A percentile compares a stretch with the other conserved stretches of the same genome.
phyloP scores from a whole-genome alignment of 495 filamentous ascomycete species.

The Bombardia bombarda region DNA sequence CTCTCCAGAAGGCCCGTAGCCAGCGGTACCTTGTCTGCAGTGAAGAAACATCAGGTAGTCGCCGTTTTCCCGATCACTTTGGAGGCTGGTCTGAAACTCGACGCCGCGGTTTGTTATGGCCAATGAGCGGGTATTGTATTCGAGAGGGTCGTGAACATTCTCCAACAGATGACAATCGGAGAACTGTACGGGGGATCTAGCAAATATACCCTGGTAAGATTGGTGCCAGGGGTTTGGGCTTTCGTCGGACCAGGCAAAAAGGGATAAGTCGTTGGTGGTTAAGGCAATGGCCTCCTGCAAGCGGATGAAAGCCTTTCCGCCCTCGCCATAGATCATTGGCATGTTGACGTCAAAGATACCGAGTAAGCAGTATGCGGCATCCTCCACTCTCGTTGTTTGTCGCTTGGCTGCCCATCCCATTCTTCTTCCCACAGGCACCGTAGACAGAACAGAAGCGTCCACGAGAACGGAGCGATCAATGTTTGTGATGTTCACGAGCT shows the following conservation, averaged over 20 bases:
- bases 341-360: constrained; percentile 27
- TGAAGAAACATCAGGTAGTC: neutral
- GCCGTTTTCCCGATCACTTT: neutral
- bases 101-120: constrained; percentile 1
- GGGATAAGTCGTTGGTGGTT: constrained; percentile 13
- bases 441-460: neutral
- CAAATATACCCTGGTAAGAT: neutral
- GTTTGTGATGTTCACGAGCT: neutral
- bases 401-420: constrained; percentile 26
- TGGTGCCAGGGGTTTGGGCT: neutral
- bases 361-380: constrained; percentile 28
- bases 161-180: neutral
- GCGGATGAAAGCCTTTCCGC: constrained; percentile 19
- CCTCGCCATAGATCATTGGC: constrained; percentile 28
- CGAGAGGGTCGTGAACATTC: neutral
- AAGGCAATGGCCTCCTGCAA: constrained; percentile 22
- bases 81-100: neutral
- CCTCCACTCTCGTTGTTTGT: constrained; percentile 21
- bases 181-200: neutral
- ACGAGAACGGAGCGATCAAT: neutral
- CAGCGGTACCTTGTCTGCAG: neutral
- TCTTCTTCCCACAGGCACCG: constrained; percentile 7
- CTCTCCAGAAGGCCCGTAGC: neutral
- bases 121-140: neutral
- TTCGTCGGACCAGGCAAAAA: constrained; percentile 22